These are phyloP conservation scores for Candida silvicultrix DNA, from an alignment of 805 yeast species.

Conservation along the genomic window DNA sequence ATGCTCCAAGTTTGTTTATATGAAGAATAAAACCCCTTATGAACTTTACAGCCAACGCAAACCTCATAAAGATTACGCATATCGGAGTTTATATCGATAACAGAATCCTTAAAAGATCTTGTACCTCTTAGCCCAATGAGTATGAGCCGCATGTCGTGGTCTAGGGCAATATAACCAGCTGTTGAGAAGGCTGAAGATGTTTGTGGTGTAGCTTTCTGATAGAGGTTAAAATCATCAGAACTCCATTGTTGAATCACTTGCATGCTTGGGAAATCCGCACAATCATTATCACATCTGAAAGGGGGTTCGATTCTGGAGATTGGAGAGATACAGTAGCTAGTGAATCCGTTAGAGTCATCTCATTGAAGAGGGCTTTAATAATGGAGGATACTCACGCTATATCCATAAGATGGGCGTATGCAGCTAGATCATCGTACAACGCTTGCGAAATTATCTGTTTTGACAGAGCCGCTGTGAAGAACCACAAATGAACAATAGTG, in stretches of 20 bases:
- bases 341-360: too few species aligned
- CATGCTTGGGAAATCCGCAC: conserved; percentile 15
- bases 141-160: conserved; percentile 7
- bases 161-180: conserved; percentile 19
- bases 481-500: too few species aligned
- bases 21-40: conserved; percentile 17
- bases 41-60: conserved; percentile 15
- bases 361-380: too few species aligned
- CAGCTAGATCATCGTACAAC: conserved; percentile 9
- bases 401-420: conserved; percentile 18
- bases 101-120: conserved; percentile 19
- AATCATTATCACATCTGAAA: conserved; percentile 18
- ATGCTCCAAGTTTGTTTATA: conserved; percentile 10
- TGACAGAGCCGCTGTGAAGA: background rate
- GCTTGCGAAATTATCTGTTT: conserved; percentile 2
- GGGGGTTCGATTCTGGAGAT: conserved; percentile 14
- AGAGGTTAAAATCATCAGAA: conserved; percentile 11
- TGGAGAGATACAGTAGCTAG: conserved; percentile 21
- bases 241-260: conserved; percentile 21
- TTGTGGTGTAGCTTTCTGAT: too few species aligned
- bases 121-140: conserved; percentile 19
- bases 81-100: conserved; percentile 20
- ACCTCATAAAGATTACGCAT: conserved; percentile 11
- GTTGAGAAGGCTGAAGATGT: too few species aligned
- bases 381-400: too few species aligned